Evolutionary conservation across 1,284 basidiomycete species (phyloP), one percentile per base, ranked within the genome.

Genomic region (Cystobasidiaceae sp.): DNA sequence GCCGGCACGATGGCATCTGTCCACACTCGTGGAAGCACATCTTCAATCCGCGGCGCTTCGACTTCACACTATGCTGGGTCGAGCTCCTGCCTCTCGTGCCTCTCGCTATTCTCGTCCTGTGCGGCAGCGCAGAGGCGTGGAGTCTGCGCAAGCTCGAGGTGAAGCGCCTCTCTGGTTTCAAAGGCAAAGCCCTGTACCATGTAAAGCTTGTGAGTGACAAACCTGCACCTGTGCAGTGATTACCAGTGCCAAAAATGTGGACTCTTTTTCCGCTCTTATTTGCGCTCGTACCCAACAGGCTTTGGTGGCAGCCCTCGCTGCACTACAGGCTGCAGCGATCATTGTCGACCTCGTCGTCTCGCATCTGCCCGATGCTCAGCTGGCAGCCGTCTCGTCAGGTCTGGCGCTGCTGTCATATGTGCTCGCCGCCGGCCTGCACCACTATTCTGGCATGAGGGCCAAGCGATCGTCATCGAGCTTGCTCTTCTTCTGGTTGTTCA

Each of bases 401-500:
- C 27, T 62, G 3, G 33, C 52, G 17, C 71, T 73, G 32, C 70
- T 79, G 6, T 76, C 78, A 0, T 71, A 73, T 60, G 51, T 83
- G 67, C 7, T 64, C 19, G 51, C 61, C 15, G 61, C 28, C 19
- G 32, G 32, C 30, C 33, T 64, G 15, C 61, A 64, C 30, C 61
- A 64, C 39, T 64, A 54, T 33, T 92, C 90, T 73, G 91, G 96
- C 76, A 84, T 83, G 41, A 85, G 86, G n/a, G 83, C 85, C 0
- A 83, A 86, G 15, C 82, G 83, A 8, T 88, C 92, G 0, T 93
- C 90, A 0, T 82, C 88, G 0, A 76, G 85, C 23, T 78, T 93
- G 28, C 82, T 97, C 23, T 77, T 94, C 55, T 93, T 90, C 77
- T 94, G 89, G 87, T 88, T 92, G 0, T 56, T 82, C 3, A 90